These are phyloP conservation scores for Sporisorium exsertum DNA, from an alignment of 1,284 basidiomycete species.

Conservation along the genomic window DNA sequence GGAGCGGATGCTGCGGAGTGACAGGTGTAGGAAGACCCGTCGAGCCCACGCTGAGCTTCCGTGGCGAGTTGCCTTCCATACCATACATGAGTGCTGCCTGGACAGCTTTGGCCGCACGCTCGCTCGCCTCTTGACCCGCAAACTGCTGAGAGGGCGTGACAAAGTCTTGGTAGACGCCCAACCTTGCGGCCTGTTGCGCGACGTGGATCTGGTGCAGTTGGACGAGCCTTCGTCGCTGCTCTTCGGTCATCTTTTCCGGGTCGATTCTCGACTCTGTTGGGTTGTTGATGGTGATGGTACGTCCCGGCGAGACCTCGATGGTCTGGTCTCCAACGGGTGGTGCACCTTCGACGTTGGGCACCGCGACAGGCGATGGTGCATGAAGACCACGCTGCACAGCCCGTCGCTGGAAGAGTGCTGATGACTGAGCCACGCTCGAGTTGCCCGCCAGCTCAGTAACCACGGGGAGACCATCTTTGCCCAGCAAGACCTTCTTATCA, in stretches of 20 bases:
- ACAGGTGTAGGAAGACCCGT: conserved; percentile 47
- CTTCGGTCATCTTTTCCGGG: conserved; percentile 43
- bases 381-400: conserved; percentile 50
- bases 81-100: conserved; percentile 56
- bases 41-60: conserved; percentile 39
- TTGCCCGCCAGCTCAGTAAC: conserved; percentile 20
- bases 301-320: conserved; percentile 20
- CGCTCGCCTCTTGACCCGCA: conserved; percentile 46
- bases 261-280: conserved; percentile 31
- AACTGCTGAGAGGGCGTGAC: conserved; percentile 51
- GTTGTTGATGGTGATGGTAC: conserved; percentile 31
- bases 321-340: conserved; percentile 6
- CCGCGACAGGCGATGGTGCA: conserved; percentile 47
- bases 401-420: conserved; percentile 55
- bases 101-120: conserved; percentile 49
- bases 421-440: conserved; percentile 28
- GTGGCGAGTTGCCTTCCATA: conserved; percentile 48
- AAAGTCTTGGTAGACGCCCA: conserved; percentile 52
- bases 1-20: conserved; percentile 49
- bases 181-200: conserved; percentile 35
- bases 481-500: neutral
- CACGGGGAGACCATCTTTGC: conserved; percentile 11
- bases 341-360: conserved; percentile 13
- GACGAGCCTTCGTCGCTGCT: conserved; percentile 35
- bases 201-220: conserved; percentile 54